Evolutionary conservation across 495 filamentous ascomycete species (phyloP).

Genomic region (Penicillium pulvis): DNA sequence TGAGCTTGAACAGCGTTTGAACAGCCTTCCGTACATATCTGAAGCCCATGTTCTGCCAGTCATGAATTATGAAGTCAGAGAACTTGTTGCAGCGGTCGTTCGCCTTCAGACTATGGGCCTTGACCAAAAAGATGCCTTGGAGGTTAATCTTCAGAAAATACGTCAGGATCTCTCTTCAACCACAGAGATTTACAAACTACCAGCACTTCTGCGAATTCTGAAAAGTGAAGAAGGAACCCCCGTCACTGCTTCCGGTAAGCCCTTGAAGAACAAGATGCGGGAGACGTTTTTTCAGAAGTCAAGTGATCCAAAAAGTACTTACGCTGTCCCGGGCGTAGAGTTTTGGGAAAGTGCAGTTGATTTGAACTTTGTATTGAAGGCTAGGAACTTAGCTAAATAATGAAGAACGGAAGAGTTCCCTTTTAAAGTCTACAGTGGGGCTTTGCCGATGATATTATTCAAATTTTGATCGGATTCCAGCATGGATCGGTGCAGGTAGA

Average conservation of each 20-base stretch:
- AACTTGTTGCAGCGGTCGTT: background rate
- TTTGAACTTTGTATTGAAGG: no score
- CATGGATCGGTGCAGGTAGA: no score
- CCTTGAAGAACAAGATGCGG: background rate
- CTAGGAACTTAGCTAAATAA: no score
- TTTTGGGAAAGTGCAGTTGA: background rate
- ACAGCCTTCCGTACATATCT: background rate
- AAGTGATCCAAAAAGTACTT: background rate
- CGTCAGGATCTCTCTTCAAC: background rate
- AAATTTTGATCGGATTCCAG: no score
- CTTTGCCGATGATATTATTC: no score
- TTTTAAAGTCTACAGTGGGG: no score
- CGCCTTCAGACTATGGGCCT: background rate
- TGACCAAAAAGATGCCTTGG: background rate
- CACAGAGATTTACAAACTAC: background rate
- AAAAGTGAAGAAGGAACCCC: background rate
- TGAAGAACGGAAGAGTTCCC: no score
- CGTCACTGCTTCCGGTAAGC: background rate
- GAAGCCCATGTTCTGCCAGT: background rate
- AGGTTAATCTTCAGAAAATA: background rate
- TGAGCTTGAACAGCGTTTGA: background rate
- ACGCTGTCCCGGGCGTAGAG: background rate
- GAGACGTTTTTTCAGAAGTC: background rate
- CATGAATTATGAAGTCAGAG: background rate
- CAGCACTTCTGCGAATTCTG: background rate